Percentiles rank a stretch among this genome's conserved stretches.
These are phyloP conservation scores for Ilex paraguariensis DNA, from an alignment of 305 asterid genomes.

Conservation along the genomic window DNA sequence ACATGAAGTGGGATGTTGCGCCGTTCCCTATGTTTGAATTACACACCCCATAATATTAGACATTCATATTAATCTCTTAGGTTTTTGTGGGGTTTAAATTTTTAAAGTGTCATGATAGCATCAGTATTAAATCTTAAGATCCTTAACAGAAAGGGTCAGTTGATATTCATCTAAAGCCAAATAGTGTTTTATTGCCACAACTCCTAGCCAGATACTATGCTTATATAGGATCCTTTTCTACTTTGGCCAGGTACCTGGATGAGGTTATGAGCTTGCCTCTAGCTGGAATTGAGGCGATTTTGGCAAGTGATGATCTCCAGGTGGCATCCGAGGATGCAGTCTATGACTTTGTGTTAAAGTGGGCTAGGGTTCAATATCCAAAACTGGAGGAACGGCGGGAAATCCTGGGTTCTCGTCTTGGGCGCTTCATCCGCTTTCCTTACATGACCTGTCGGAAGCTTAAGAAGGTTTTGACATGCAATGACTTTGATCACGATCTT, in stretches of 20 bases:
- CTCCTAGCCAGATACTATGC: neutral
- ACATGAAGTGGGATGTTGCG: no score
- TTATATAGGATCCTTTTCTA: conserved; percentile 2
- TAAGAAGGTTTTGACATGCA: conserved; percentile 18
- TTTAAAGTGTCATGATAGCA: neutral
- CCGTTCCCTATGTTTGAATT: no score
- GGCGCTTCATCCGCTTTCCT: conserved; percentile 22
- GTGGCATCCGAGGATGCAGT: conserved; percentile 26
- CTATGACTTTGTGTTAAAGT: conserved; percentile 20
- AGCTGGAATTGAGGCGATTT: conserved; percentile 23
- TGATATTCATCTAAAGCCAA: neutral
- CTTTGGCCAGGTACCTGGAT: conserved; percentile 16
- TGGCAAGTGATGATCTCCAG: conserved; percentile 23
- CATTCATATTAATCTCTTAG: no score
- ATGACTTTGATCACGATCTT: conserved; percentile 23
- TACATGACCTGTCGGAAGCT: conserved; percentile 25
- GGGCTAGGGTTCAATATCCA: conserved; percentile 16
- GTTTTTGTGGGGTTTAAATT: neutral
- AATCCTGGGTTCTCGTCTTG: conserved; percentile 19
- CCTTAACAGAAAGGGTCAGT: neutral
- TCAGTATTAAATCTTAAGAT: neutral
- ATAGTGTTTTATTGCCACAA: neutral
- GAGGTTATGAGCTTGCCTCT: conserved; percentile 23
- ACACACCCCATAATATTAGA: no score
- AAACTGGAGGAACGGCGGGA: conserved; percentile 18